A percentile compares a stretch with the other conserved stretches of the same genome.
phyloP scores from a whole-genome alignment of 129 eudicot genomes.

The Arctium lappa region DNA sequence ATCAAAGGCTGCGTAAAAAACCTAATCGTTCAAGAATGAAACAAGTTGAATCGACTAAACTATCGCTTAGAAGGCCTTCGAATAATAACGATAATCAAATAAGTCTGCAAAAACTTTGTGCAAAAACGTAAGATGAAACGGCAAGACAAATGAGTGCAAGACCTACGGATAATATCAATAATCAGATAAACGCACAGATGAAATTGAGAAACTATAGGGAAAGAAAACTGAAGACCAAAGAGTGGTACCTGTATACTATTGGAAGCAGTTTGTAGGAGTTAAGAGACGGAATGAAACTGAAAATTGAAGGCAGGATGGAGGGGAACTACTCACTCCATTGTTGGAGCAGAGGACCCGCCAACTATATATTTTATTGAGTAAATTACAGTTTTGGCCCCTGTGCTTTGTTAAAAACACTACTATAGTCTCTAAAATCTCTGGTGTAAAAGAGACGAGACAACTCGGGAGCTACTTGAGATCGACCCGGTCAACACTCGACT shows the following conservation, averaged over 20 bases:
- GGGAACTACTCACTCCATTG: neutral
- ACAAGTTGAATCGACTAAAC: neutral
- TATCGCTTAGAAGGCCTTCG: neutral
- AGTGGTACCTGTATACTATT: neutral
- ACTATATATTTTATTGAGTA: neutral
- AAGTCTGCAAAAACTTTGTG: neutral
- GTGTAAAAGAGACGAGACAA: too few species aligned
- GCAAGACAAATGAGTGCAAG: neutral
- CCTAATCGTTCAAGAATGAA: neutral
- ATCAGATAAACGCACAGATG: neutral
- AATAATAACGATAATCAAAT: neutral
- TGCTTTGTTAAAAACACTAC: neutral
- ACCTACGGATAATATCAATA: neutral
- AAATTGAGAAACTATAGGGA: neutral
- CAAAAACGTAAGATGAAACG: neutral
- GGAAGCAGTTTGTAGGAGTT: neutral
- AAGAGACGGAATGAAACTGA: neutral
- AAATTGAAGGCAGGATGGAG: neutral
- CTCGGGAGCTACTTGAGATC: too few species aligned
- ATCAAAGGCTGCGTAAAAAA: neutral
- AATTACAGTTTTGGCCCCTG: neutral
- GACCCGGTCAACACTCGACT: too few species aligned
- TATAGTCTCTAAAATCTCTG: too few species aligned
- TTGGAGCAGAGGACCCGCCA: neutral
- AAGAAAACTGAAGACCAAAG: neutral